phyloP scores from a whole-genome alignment of 2,329 filamentous ascomycete species.

The Aureobasidium sp. region DNA sequence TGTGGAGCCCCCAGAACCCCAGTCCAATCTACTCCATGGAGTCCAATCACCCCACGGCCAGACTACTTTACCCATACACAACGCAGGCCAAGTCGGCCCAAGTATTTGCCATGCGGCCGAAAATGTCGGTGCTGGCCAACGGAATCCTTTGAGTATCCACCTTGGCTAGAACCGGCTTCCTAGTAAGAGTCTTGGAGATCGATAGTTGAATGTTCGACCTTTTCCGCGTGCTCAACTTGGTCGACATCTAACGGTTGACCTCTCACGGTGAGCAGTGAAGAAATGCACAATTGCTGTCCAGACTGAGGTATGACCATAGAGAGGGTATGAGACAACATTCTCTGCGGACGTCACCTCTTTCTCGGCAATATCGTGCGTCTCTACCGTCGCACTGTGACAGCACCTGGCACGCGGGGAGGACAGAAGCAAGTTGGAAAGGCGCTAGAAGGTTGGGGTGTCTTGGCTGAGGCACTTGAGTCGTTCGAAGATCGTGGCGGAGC shows the following conservation, averaged over 20 bases:
- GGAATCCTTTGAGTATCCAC: neutral
- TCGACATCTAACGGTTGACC: too few relatives aligned
- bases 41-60: constrained; percentile 1
- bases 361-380: too few relatives aligned
- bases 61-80: neutral
- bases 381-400: too few relatives aligned
- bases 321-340: too few relatives aligned
- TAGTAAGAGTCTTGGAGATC: neutral
- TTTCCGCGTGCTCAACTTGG: too few relatives aligned
- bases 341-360: too few relatives aligned
- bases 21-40: neutral
- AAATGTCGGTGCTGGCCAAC: neutral
- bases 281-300: too few relatives aligned
- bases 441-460: constrained; percentile 7
- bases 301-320: too few relatives aligned
- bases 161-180: neutral
- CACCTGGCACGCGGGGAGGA: too few relatives aligned
- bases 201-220: neutral
- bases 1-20: constrained; percentile 5
- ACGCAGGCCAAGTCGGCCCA: constrained; percentile 9
- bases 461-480: neutral
- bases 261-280: too few relatives aligned
- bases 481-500: constrained; percentile 5
- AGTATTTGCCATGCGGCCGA: constrained; percentile 8
- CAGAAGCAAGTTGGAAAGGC: constrained; percentile 5